Percentiles rank a stretch among this genome's conserved stretches.
Evolutionary conservation across 495 filamentous ascomycete species (phyloP).

Genomic region (Gamarada debralockiae): DNA sequence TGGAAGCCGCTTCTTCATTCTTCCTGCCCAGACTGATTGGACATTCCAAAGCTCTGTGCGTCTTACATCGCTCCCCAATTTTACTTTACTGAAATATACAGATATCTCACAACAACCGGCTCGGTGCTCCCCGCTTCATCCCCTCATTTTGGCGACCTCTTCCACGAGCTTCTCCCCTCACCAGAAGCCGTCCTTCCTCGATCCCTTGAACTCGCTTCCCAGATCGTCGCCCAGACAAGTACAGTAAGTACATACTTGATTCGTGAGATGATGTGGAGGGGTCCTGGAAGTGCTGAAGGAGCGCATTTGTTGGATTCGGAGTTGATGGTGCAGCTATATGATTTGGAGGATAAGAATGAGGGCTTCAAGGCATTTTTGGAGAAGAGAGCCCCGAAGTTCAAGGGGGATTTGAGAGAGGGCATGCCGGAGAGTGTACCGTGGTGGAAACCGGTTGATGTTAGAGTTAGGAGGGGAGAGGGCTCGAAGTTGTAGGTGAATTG

Average conservation of each 20-base stretch:
- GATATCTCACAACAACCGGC: conserved; percentile 34
- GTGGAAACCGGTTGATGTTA: conserved; percentile 27
- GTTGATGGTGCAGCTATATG: conserved; percentile 50
- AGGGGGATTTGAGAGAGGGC: conserved; percentile 39
- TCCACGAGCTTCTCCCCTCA: neutral
- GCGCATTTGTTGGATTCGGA: conserved; percentile 54
- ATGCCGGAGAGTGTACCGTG: conserved; percentile 38
- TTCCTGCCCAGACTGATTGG: conserved; percentile 60
- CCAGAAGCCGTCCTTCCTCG: conserved; percentile 1
- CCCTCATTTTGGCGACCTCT: neutral
- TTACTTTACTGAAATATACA: neutral
- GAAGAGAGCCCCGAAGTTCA: conserved; percentile 47
- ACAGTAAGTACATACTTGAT: conserved; percentile 48
- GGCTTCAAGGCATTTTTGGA: conserved; percentile 38
- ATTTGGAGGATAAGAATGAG: conserved; percentile 38
- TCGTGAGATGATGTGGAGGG: conserved; percentile 53
- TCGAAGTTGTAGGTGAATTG: too few relatives aligned
- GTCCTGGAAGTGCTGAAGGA: conserved; percentile 43
- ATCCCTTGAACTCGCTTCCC: neutral
- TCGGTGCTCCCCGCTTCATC: neutral
- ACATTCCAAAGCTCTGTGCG: conserved; percentile 30
- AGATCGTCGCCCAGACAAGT: conserved; percentile 45
- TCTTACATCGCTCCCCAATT: neutral
- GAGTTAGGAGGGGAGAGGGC: too few relatives aligned
- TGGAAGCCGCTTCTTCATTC: conserved; percentile 58